phyloP scores from a whole-genome alignment of 73 alveolate species.

The Loxodes magnus region DNA sequence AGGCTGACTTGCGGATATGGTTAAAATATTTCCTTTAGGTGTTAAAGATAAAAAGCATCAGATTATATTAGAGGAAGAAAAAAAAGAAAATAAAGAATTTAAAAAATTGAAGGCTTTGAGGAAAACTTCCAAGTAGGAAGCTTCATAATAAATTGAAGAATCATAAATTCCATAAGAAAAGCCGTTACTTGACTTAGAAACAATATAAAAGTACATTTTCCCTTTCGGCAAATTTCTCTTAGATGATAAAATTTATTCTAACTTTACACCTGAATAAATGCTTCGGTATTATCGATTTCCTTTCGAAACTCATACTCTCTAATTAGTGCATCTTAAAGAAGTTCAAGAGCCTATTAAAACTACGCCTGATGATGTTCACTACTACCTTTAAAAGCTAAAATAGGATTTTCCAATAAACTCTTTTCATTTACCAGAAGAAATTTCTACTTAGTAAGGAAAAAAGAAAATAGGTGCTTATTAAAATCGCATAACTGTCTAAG shows the following conservation, averaged over 20 bases:
- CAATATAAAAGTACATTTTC: too few species aligned
- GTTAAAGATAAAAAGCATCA: constrained; percentile 20
- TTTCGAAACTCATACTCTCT: constrained; percentile 2
- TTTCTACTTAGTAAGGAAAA: constrained; percentile 4
- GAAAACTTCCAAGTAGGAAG: too few species aligned
- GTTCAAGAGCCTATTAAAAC: constrained; percentile 7
- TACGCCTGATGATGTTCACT: constrained; percentile 6
- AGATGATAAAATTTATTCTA: too few species aligned
- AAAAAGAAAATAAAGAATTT: too few species aligned
- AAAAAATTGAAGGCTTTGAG: too few species aligned
- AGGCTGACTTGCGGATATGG: constrained; percentile 50
- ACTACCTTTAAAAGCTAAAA: not conserved
- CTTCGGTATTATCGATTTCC: too few species aligned
- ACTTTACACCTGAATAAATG: too few species aligned
- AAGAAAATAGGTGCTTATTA: constrained; percentile 7
- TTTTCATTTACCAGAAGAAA: not conserved
- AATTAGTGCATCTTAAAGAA: constrained; percentile 13
- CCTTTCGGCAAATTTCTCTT: too few species aligned
- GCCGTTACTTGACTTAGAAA: too few species aligned
- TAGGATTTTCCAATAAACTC: constrained; percentile 2
- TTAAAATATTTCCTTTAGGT: constrained; percentile 43
- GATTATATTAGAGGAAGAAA: too few species aligned
- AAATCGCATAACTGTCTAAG: not conserved
- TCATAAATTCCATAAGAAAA: too few species aligned
- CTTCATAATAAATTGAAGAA: too few species aligned